Conservation (phyloP, 2,329 filamentous ascomycete species). For the Parastagonospora nodorum region DNA sequence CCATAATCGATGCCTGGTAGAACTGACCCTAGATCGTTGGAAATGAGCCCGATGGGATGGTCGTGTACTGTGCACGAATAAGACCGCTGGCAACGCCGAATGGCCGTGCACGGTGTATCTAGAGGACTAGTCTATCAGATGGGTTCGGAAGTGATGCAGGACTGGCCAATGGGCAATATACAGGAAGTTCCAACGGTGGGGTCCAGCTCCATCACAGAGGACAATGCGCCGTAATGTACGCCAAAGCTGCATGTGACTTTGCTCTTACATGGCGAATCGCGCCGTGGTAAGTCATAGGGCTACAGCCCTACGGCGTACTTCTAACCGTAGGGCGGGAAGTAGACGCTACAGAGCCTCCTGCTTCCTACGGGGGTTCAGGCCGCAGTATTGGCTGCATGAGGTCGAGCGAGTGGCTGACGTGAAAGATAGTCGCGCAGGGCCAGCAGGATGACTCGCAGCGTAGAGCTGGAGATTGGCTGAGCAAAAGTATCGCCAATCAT, state of each 20-base stretch:
- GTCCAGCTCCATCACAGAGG: conserved; percentile 1
- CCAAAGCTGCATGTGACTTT: not conserved
- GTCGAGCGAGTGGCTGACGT: conserved; percentile 3
- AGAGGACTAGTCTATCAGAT: conserved; percentile 13
- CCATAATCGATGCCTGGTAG: conserved; percentile 10
- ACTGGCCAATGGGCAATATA: conserved; percentile 18
- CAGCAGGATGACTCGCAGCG: not conserved
- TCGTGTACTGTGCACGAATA: conserved; percentile 5
- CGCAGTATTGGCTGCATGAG: conserved; percentile 6
- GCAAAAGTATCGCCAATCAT: conserved; percentile 11
- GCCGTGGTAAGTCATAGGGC: conserved; percentile 7
- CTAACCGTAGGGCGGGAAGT: not conserved
- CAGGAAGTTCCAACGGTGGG: not conserved
- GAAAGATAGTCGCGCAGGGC: conserved; percentile 2
- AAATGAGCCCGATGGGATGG: conserved; percentile 8
- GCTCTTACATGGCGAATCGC: not conserved
- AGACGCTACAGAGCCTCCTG: conserved; percentile 2
- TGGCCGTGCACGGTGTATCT: conserved; percentile 21
- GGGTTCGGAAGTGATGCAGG: conserved; percentile 8
- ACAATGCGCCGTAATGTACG: not conserved
- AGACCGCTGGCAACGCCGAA: not conserved
- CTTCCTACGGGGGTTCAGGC: not conserved
- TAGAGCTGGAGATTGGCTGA: conserved; percentile 7
- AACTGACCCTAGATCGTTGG: conserved; percentile 3
- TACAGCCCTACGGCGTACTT: conserved; percentile 8